Evolutionary conservation across 2,329 filamentous ascomycete genomes (phyloP).

Genomic region (Claviceps pazoutovae): DNA sequence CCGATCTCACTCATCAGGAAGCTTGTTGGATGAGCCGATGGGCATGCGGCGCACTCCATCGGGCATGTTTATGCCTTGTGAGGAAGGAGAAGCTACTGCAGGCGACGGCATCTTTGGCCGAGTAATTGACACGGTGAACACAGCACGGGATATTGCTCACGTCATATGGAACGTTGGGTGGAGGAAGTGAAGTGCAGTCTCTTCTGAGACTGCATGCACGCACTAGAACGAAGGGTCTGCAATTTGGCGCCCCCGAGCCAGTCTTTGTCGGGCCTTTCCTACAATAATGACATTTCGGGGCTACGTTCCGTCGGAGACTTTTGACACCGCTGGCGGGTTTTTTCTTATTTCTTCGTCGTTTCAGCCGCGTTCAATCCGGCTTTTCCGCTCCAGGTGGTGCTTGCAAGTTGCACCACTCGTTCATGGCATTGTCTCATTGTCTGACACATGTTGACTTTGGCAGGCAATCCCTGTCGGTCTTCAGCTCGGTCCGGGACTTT

Average conservation of each 20-base stretch:
- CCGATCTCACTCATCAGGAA: constrained; percentile 34
- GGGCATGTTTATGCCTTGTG: constrained; percentile 84
- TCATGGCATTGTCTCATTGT: background rate
- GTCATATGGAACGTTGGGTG: constrained; percentile 61
- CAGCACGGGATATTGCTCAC: constrained; percentile 55
- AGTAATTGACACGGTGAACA: constrained; percentile 69
- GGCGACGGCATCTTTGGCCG: constrained; percentile 58
- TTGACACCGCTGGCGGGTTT: background rate
- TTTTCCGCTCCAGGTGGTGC: background rate
- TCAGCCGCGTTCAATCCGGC: background rate
- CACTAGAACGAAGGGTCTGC: no score
- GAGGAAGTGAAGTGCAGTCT: constrained; percentile 31
- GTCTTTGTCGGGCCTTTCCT: no score
- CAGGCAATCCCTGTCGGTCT: background rate
- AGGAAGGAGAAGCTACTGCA: constrained; percentile 51
- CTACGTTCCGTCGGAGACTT: no score
- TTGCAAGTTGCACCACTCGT: background rate
- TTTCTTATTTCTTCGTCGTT: background rate
- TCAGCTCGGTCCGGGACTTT: background rate
- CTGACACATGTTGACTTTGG: background rate
- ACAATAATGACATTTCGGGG: no score
- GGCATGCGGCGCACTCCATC: constrained; percentile 68
- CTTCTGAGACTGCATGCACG: no score
- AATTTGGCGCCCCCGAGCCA: no score
- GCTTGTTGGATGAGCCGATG: constrained; percentile 35